Conservation (phyloP, 441 rosid genomes). For the Hura crepitans region DNA sequence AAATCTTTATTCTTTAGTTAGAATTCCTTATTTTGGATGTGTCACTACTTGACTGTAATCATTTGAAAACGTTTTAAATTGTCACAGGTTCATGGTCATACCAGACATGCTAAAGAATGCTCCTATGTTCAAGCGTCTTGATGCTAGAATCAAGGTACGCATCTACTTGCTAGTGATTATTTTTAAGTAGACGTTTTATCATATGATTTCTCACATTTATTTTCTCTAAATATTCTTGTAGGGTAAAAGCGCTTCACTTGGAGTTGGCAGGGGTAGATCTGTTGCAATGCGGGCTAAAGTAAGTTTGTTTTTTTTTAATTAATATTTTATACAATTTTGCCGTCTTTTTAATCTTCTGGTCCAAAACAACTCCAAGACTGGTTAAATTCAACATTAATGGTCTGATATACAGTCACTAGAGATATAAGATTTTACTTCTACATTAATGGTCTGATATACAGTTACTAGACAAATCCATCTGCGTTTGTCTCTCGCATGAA, state of each 20-base stretch:
- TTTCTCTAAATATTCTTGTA: slow-evolving; percentile 31
- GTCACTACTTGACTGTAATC: background rate
- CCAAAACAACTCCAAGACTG: background rate
- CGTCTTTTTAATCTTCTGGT: background rate
- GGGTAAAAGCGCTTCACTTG: slow-evolving; percentile 95
- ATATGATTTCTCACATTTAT: slow-evolving; percentile 5
- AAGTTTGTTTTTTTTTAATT: slow-evolving; percentile 28
- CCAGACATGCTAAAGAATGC: slow-evolving; percentile 99
- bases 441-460: too few relatives aligned
- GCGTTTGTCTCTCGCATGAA: background rate
- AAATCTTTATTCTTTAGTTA: background rate
- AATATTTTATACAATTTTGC: background rate
- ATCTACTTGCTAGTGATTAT: slow-evolving; percentile 11
- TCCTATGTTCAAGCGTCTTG: slow-evolving; percentile 95
- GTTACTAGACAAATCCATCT: too few relatives aligned
- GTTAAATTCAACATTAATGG: background rate
- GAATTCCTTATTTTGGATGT: background rate
- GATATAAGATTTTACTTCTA: background rate
- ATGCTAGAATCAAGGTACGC: slow-evolving; percentile 87
- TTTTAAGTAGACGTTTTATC: background rate
- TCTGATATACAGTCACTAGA: background rate
- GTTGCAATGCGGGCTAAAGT: slow-evolving; percentile 97
- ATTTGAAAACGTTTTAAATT: slow-evolving; percentile 16
- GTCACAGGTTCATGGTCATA: slow-evolving; percentile 91
- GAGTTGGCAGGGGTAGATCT: slow-evolving; percentile 98